A percentile compares a stretch with the other conserved stretches of the same genome.
Evolutionary conservation across 805 yeast species (phyloP).

Genomic region (Clavispora carvajalis): DNA sequence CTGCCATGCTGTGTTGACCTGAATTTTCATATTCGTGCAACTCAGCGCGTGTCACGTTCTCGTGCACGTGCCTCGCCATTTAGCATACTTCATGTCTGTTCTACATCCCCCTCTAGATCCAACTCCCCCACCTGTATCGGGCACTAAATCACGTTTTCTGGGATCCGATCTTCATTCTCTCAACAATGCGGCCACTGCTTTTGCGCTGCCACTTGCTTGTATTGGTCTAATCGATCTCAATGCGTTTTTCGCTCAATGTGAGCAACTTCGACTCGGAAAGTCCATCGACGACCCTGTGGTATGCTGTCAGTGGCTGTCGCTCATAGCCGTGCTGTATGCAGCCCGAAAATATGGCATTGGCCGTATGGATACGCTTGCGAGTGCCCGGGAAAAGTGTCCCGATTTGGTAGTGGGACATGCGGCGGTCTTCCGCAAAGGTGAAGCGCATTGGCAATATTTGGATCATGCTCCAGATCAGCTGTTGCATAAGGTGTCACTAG

Average conservation of each 20-base stretch:
- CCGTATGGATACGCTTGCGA: slow-evolving; percentile 66
- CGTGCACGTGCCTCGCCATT: background rate
- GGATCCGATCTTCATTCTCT: slow-evolving; percentile 18
- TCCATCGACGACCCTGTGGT: slow-evolving; percentile 75
- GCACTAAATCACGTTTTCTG: background rate
- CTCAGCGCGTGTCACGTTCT: too few relatives aligned
- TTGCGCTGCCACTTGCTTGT: slow-evolving; percentile 65
- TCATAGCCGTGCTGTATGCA: slow-evolving; percentile 88
- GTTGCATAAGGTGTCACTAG: slow-evolving; percentile 78
- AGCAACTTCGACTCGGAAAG: slow-evolving; percentile 67
- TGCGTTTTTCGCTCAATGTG: slow-evolving; percentile 95
- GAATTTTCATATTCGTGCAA: too few relatives aligned
- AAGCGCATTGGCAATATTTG: slow-evolving; percentile 73
- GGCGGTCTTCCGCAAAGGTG: slow-evolving; percentile 88
- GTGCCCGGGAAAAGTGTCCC: slow-evolving; percentile 76
- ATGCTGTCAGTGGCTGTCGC: slow-evolving; percentile 86
- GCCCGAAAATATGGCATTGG: slow-evolving; percentile 81
- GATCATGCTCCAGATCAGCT: slow-evolving; percentile 53
- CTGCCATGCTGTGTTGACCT: too few relatives aligned
- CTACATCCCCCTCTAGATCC: background rate
- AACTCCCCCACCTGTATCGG: background rate
- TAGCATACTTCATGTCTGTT: background rate
- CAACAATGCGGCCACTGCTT: slow-evolving; percentile 43
- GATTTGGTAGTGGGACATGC: slow-evolving; percentile 78
- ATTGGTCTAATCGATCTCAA: slow-evolving; percentile 87